A percentile compares a stretch with the other conserved stretches of the same genome.
Evolutionary conservation across 495 filamentous ascomycete genomes (phyloP).

Genomic region (Aspergillus biplanus): DNA sequence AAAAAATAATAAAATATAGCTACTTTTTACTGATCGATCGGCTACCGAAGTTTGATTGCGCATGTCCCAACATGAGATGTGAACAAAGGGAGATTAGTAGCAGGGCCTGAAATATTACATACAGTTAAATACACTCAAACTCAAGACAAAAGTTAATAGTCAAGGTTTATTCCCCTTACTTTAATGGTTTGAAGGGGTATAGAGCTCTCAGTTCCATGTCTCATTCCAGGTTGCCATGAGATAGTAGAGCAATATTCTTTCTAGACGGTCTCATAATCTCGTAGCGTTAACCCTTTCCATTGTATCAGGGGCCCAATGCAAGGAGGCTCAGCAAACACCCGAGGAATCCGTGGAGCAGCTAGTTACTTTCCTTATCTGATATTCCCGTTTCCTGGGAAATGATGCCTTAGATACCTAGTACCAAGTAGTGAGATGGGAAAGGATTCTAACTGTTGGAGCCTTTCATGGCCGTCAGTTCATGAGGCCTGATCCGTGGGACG

Average conservation of each 20-base stretch:
- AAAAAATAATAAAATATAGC: too few species aligned
- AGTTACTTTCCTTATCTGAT: slow-evolving; percentile 10
- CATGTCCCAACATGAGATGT: too few species aligned
- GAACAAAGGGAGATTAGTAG: too few species aligned
- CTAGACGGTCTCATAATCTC: background rate
- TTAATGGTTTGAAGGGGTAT: slow-evolving; percentile 14
- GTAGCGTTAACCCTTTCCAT: background rate
- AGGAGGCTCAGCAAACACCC: slow-evolving; percentile 21
- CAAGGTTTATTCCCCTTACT: slow-evolving; percentile 21
- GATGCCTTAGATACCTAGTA: background rate
- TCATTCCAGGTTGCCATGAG: slow-evolving; percentile 14
- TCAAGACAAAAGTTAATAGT: background rate
- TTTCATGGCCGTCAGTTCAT: too few species aligned
- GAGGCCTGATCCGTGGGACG: too few species aligned
- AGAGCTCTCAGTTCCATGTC: slow-evolving; percentile 16
- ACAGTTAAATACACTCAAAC: background rate
- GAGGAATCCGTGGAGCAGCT: background rate
- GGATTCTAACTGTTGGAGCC: background rate
- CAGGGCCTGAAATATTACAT: background rate
- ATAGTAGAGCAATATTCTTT: background rate
- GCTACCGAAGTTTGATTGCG: background rate
- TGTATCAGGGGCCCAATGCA: slow-evolving; percentile 19
- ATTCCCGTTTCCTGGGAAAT: background rate
- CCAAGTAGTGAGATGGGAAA: background rate
- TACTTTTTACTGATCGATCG: background rate